Evolutionary conservation across 495 filamentous ascomycete genomes (phyloP), one percentile per base, ranked within the genome.

Genomic region (Xylaria sp.): DNA sequence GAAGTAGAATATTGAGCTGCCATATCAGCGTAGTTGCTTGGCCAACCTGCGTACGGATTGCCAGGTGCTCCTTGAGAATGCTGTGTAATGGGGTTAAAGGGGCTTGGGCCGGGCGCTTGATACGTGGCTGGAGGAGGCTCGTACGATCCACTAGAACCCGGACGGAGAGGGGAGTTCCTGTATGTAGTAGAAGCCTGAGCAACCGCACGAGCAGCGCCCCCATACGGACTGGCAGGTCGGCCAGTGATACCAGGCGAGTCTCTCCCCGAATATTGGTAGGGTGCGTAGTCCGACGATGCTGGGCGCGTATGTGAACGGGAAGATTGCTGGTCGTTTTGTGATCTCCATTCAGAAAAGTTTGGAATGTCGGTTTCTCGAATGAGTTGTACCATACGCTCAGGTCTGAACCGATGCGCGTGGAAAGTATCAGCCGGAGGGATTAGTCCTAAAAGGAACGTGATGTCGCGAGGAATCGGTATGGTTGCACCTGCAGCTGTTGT

Each of bases 371-470:
- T 87, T 61, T 88, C 85, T 35, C 88, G 88, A 35, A 99, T 80
- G 26, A 97, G 85, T 15, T 89, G 87, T 7, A 97, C 90, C 82
- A 97, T 84, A 72, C 86, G 88, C 70, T 88, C 87, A 6, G 95
- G 82, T 68, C 86, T 90, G 75, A 98, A 92, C 21, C 84, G 71
- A 80, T 86, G 70, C 83, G 85, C 69, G 43, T 88, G 86, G 79
- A 96, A 97, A 3, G 86, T 79, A 21, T 93, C 89, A 17, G 93
- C 90, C 21, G 88, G 82, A 12, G 96, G 96, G 44, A 99, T 91
- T 72, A 94, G 90, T 74, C 91, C 90, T 35, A 99, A 82, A 24
- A 99, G 85, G 76, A 94, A 91, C 12, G 89, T 91, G 66, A 98
- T 87, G 62, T 94, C 90, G 17, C 90, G 86, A n/a, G 95, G 93